Conservation (phyloP, 306 rosid genomes). For the Rosa rugosa region DNA sequence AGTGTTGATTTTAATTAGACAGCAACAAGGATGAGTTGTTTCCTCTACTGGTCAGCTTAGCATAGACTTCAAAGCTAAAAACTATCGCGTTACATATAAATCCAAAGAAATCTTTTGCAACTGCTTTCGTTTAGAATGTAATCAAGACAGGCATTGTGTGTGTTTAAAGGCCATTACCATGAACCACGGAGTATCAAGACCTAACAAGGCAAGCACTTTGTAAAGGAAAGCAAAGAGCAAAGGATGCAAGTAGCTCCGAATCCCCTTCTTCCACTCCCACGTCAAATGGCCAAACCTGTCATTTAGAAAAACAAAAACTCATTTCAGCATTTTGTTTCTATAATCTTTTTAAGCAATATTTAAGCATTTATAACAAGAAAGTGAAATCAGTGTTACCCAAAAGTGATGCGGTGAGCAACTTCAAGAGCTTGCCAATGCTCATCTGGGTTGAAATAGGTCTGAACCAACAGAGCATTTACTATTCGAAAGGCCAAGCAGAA, state of each 20-base stretch:
- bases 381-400: constrained; percentile 46
- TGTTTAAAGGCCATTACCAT: constrained; percentile 50
- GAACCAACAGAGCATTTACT: constrained; percentile 68
- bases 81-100: neutral
- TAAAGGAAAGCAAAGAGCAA: constrained; percentile 75
- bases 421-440: constrained; percentile 98
- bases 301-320: constrained; percentile 14
- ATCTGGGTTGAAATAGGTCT: constrained; percentile 91
- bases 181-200: constrained; percentile 70
- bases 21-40: neutral
- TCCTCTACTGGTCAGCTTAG: neutral
- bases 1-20: too few relatives aligned
- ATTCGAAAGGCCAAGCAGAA: constrained; percentile 74
- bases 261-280: constrained; percentile 95
- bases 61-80: neutral
- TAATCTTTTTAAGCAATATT: too few relatives aligned
- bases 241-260: constrained; percentile 86
- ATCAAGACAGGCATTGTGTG: neutral
- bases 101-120: neutral
- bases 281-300: constrained; percentile 87
- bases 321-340: neutral
- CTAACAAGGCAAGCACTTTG: constrained; percentile 54
- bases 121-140: neutral
- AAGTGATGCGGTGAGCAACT: constrained; percentile 81
- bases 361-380: neutral